These are phyloP conservation scores for Rugosomyces carneus DNA, from an alignment of 1,284 basidiomycete species.

Conservation along the genomic window DNA sequence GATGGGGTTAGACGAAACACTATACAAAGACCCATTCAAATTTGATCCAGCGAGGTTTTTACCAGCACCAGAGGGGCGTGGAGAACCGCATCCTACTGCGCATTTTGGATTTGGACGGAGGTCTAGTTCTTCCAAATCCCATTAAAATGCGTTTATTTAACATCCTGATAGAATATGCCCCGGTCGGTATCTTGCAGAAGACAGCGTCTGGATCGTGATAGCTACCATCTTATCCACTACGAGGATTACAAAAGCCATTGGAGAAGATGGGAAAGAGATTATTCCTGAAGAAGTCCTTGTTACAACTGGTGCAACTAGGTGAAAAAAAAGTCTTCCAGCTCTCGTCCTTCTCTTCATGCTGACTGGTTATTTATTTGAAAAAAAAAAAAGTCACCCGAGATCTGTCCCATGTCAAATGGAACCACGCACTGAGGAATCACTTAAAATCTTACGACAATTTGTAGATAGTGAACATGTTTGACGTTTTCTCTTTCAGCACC, in stretches of 20 bases:
- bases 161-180: conserved; percentile 9
- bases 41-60: conserved; percentile 1
- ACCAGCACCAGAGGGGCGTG: not conserved
- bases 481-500: too few relatives aligned
- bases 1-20: not conserved
- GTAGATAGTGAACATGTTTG: not conserved
- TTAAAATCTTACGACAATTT: not conserved
- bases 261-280: conserved; percentile 11
- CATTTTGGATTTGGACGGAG: conserved; percentile 6
- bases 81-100: not conserved
- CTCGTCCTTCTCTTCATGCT: not conserved
- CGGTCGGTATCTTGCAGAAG: conserved; percentile 14
- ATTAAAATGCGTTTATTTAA: not conserved
- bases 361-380: not conserved
- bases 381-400: not conserved
- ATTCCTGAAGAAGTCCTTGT: conserved; percentile 5
- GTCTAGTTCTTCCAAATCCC: not conserved
- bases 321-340: too few relatives aligned
- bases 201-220: conserved; percentile 16
- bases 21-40: conserved; percentile 6
- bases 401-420: not conserved
- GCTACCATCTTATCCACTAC: conserved; percentile 14
- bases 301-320: conserved; percentile 7
- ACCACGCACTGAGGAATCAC: not conserved
- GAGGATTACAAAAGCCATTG: conserved; percentile 9